phyloP scores from a whole-genome alignment of 1,284 basidiomycete species.

The Ustilago trichophora region DNA sequence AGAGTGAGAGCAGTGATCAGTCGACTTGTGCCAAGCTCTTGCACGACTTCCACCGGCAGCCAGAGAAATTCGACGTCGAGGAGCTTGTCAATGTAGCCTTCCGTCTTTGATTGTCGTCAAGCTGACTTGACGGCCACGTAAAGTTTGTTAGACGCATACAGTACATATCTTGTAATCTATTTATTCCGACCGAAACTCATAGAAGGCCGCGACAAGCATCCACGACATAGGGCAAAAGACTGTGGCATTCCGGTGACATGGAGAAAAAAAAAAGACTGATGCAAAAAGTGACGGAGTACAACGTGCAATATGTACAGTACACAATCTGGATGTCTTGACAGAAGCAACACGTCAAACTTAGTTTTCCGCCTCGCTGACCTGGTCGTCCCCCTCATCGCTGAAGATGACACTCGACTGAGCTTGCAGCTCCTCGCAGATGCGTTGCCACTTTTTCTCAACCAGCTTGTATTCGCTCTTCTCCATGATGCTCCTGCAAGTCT shows the following conservation, averaged over 20 bases:
- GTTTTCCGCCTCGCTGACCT: background rate
- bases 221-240: no score
- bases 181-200: no score
- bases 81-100: slow-evolving; percentile 54
- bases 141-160: no score
- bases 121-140: no score
- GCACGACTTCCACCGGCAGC: slow-evolving; percentile 53
- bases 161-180: background rate
- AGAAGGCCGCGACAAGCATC: no score
- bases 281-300: no score
- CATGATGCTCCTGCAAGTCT: slow-evolving; percentile 10
- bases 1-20: slow-evolving; percentile 15
- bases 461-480: slow-evolving; percentile 24
- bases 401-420: background rate
- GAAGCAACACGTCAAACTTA: no score
- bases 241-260: no score
- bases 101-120: slow-evolving; percentile 23
- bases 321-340: no score
- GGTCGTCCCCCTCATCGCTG: background rate
- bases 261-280: no score
- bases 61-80: slow-evolving; percentile 53
- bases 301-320: no score
- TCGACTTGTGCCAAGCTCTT: slow-evolving; percentile 49
- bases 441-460: slow-evolving; percentile 32
- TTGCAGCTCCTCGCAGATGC: slow-evolving; percentile 26